Percentiles rank a stretch among this genome's conserved stretches.
Conservation (phyloP, 495 filamentous ascomycete species). For the Emericellopsis terricola region DNA sequence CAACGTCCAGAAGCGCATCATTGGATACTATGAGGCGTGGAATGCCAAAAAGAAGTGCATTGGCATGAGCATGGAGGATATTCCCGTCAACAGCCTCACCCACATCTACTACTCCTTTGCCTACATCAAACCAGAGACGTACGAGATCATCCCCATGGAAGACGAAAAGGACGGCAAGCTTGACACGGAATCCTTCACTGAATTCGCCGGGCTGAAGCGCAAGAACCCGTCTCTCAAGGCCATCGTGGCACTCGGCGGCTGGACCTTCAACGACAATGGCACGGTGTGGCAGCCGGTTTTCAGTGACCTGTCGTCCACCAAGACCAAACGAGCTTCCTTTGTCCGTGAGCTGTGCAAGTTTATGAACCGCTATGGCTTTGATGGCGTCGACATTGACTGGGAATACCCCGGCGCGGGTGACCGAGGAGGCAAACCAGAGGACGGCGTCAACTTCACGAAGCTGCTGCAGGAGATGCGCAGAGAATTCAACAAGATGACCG, state of each 20-base stretch:
- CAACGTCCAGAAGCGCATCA: too few species aligned
- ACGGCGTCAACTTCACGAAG: conserved; percentile 22
- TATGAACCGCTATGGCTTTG: conserved; percentile 26
- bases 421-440: conserved; percentile 19
- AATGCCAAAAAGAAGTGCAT: conserved; percentile 1
- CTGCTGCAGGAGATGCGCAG: conserved; percentile 17
- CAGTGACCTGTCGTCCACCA: conserved; percentile 10
- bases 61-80: conserved; percentile 1
- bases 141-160: conserved; percentile 6
- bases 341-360: conserved; percentile 22
- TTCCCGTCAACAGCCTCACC: conserved; percentile 6
- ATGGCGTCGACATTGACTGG: too few species aligned
- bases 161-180: conserved; percentile 1
- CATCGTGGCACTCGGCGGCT: conserved; percentile 25
- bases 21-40: conserved; percentile 11
- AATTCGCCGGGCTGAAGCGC: conserved; percentile 11
- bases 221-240: conserved; percentile 13
- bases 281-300: conserved; percentile 18
- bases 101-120: conserved; percentile 14
- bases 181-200: conserved; percentile 9
- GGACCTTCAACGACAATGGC: conserved; percentile 21
- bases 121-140: conserved; percentile 7
- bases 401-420: conserved; percentile 31
- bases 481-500: conserved; percentile 5
- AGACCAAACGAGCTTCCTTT: conserved; percentile 18